Base-by-base conservation (phyloP, 306 rosid genomes). In the Dicorynia guianensis region DNA sequence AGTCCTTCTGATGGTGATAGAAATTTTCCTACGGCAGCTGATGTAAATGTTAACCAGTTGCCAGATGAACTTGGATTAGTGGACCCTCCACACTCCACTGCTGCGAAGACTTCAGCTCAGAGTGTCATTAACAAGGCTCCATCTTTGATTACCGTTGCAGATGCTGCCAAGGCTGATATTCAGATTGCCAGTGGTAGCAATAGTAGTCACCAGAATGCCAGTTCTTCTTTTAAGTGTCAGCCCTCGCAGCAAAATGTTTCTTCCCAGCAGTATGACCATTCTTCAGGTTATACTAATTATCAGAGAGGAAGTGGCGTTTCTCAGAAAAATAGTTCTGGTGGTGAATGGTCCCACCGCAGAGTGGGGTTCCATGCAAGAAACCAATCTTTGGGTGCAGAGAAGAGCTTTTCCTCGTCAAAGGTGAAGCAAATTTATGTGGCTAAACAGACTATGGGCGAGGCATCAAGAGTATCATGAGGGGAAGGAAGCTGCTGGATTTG, bases 341-440 rank as follows among this genome's bases (percentile, higher is more conserved):
- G 85, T 0, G 98, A 92, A 11, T 94, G 93, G 97, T 63, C 91
- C 65, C 93, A 89, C 56, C 88, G 97, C 42, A 87, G 96, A 80
- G 80, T 71, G 74, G 87, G 92, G 4, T 90, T 82, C 87, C 93
- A 88, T 43, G 97, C 95, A 83, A 88, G 97, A 80, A 94, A 81
- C 78, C 97, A 85, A 74, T 75, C 91, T 59, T 0, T 47, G 67
- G 95, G 91, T 15, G 78, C 89, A 5, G 97, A 92, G 30, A 89
- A 89, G 83, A 86, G 65, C 81, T 91, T 81, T 20, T 73, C 92
- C 42, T 78, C 96, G 3, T 70, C 92, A 1, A 94, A 94, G 80
- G 82, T 85, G 80, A 94, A 94, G 82, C 98, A 94, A 79, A 85
- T 94, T 46, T 94, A 94, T 67, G 98, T 92, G 79, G 97, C 97